Conservation (phyloP, 2,329 filamentous ascomycete species). For the Parastagonospora nodorum region DNA sequence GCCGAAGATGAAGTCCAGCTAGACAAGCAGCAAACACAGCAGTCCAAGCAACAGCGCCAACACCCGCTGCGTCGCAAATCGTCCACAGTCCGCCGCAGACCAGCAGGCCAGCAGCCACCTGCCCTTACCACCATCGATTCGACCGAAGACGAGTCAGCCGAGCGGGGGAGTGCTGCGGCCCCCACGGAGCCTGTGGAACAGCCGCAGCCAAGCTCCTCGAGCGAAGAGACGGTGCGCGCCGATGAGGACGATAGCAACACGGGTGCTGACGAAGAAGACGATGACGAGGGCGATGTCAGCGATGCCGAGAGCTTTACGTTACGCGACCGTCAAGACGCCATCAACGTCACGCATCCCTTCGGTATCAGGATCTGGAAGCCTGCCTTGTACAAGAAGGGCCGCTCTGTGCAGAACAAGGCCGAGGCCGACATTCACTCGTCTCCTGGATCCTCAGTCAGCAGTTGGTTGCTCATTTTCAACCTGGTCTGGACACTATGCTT, state of each 20-base stretch:
- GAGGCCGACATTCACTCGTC: constrained; percentile 97
- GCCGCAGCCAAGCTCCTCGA: constrained; percentile 38
- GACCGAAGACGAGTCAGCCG: constrained; percentile 50
- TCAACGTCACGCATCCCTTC: constrained; percentile 98
- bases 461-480: constrained; percentile 86
- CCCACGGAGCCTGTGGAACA: constrained; percentile 30
- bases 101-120: constrained; percentile 51
- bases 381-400: constrained; percentile 94
- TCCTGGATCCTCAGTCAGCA: constrained; percentile 83
- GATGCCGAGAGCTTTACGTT: constrained; percentile 98
- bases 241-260: constrained; percentile 54
- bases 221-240: constrained; percentile 46
- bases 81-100: constrained; percentile 58
- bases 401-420: constrained; percentile 93
- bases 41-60: constrained; percentile 31
- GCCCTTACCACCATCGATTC: constrained; percentile 56
- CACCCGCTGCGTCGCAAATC: constrained; percentile 54
- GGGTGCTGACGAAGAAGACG: constrained; percentile 60
- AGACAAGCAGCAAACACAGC: constrained; percentile 56
- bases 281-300: constrained; percentile 75
- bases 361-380: constrained; percentile 99
- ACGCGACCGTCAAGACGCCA: constrained; percentile 94
- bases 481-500: constrained; percentile 88
- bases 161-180: constrained; percentile 39
- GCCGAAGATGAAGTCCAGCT: constrained; percentile 79